These are phyloP conservation scores for Luvunga scandens DNA, from an alignment of 345 rosid genomes.

Conservation along the genomic window DNA sequence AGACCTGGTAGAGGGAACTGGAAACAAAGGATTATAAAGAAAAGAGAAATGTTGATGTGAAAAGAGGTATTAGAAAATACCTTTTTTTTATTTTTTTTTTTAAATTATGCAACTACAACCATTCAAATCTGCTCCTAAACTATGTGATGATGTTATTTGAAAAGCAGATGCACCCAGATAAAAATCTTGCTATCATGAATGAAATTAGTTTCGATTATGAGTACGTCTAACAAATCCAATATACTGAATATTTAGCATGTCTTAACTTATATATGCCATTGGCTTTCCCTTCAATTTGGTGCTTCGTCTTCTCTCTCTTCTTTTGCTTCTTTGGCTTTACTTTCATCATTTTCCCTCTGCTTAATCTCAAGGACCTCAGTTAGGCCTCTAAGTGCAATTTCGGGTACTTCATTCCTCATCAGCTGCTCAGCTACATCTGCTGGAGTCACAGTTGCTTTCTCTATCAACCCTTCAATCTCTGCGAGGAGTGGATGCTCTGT, in stretches of 20 bases:
- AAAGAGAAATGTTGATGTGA: too few species aligned
- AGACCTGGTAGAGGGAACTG: too few species aligned
- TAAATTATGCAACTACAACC: too few species aligned
- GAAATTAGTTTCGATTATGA: too few species aligned
- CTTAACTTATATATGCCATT: neutral
- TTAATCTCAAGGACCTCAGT: constrained; percentile 23
- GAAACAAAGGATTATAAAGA: too few species aligned
- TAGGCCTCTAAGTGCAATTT: constrained; percentile 16
- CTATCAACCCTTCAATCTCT: constrained; percentile 19
- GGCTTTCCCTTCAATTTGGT: neutral
- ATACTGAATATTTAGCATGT: neutral
- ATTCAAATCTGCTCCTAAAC: too few species aligned
- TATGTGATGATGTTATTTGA: too few species aligned
- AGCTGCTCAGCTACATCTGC: constrained; percentile 28
- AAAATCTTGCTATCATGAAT: neutral
- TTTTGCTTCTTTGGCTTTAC: neutral
- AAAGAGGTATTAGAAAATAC: too few species aligned
- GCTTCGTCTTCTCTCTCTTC: neutral
- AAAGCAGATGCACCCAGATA: neutral
- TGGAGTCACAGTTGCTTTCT: constrained; percentile 23
- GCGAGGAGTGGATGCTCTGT: constrained; percentile 14
- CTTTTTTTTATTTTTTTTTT: too few species aligned
- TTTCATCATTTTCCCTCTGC: constrained; percentile 3
- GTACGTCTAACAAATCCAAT: neutral
- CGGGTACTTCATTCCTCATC: constrained; percentile 22